Conservation (phyloP, 2,329 filamentous ascomycete species). For the Dryadomyces quercivorus region DNA sequence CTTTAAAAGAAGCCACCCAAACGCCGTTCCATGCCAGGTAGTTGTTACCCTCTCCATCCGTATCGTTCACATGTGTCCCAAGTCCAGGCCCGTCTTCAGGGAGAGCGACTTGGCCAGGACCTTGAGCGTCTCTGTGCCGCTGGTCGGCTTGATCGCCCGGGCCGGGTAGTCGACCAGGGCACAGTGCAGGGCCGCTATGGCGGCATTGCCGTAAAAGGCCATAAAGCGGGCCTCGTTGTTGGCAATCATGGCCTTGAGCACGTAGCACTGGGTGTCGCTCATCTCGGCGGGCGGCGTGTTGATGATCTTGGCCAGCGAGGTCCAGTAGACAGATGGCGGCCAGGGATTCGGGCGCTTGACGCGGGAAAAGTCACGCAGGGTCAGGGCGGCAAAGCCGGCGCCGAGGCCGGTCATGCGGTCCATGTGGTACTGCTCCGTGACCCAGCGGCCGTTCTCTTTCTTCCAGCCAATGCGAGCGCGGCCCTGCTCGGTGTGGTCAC, state of each 20-base stretch:
- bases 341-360: slow-evolving; percentile 59
- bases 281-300: slow-evolving; percentile 58
- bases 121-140: slow-evolving; percentile 37
- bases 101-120: slow-evolving; percentile 41
- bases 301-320: slow-evolving; percentile 59
- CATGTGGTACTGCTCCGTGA: slow-evolving; percentile 60
- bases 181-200: slow-evolving; percentile 54
- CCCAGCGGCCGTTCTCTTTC: slow-evolving; percentile 45
- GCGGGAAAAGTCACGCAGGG: slow-evolving; percentile 69
- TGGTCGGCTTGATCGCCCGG: slow-evolving; percentile 32
- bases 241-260: slow-evolving; percentile 60
- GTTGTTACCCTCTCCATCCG: not conserved
- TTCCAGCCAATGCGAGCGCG: slow-evolving; percentile 62
- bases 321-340: slow-evolving; percentile 75
- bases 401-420: slow-evolving; percentile 76
- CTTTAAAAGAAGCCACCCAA: not conserved
- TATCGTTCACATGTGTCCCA: slow-evolving; percentile 14
- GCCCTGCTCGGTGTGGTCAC: slow-evolving; percentile 59
- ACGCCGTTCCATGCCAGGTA: not conserved
- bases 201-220: slow-evolving; percentile 67
- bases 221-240: slow-evolving; percentile 66
- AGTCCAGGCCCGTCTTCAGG: slow-evolving; percentile 34
- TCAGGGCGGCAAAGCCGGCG: slow-evolving; percentile 71
- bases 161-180: slow-evolving; percentile 65
- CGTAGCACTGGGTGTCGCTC: slow-evolving; percentile 60